phyloP scores from a whole-genome alignment of 805 yeast genomes.

The Danielia reshetovae region DNA sequence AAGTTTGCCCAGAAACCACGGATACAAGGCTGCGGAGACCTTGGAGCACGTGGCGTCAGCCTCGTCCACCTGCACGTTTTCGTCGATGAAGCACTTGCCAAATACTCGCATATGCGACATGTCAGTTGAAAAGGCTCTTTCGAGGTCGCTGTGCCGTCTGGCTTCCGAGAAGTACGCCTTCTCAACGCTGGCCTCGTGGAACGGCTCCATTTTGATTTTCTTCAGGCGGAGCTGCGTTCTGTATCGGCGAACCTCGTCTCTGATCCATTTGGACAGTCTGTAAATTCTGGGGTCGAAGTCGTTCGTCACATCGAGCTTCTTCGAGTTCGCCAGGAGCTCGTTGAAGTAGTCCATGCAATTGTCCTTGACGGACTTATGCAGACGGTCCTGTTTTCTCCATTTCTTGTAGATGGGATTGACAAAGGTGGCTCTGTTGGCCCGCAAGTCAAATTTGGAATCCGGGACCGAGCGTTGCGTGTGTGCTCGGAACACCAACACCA shows the following conservation, averaged over 20 bases:
- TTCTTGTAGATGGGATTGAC: slow-evolving; percentile 16
- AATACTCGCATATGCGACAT: slow-evolving; percentile 21
- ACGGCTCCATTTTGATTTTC: slow-evolving; percentile 11
- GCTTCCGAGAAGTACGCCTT: slow-evolving; percentile 7
- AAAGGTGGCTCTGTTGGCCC: slow-evolving; percentile 8
- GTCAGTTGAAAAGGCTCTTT: slow-evolving; percentile 15
- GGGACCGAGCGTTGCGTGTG: too few relatives aligned
- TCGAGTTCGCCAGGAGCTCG: neutral
- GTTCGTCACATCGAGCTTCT: too few relatives aligned
- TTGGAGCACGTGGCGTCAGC: slow-evolving; percentile 9
- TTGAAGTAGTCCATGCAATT: neutral
- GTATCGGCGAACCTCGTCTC: slow-evolving; percentile 14
- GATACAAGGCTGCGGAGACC: slow-evolving; percentile 19
- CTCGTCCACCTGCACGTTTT: neutral
- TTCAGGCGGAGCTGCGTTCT: slow-evolving; percentile 12
- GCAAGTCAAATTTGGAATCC: too few relatives aligned
- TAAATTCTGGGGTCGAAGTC: neutral
- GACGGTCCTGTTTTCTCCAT: slow-evolving; percentile 4
- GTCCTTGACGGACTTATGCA: neutral
- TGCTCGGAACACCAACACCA: neutral
- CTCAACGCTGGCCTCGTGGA: slow-evolving; percentile 11
- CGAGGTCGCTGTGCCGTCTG: slow-evolving; percentile 11
- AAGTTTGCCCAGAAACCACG: slow-evolving; percentile 26
- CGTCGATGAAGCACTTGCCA: slow-evolving; percentile 23
- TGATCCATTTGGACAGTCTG: slow-evolving; percentile 16